Percentiles rank a stretch among this genome's conserved stretches.
Evolutionary conservation across 768 basidiomycete genomes (phyloP).

Genomic region (Rhodotorula taiwanensis): DNA sequence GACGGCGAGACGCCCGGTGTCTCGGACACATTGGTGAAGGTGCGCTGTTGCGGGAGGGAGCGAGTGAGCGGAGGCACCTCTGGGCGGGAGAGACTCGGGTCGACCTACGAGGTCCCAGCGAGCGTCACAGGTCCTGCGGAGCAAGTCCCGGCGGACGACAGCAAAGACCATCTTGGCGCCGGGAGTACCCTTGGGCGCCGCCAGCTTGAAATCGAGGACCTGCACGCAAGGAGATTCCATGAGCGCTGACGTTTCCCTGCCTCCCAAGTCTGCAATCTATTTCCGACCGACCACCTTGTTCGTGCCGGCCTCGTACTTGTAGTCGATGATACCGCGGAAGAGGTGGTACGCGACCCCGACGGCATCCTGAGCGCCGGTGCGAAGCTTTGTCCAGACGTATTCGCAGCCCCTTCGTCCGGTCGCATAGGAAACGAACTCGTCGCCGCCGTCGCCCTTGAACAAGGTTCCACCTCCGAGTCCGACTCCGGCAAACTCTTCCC

Average conservation of each 20-base stretch:
- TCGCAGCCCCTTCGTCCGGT: constrained; percentile 22
- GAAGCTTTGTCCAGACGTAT: constrained; percentile 8
- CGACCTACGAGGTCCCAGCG: constrained; percentile 29
- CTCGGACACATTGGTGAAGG: constrained; percentile 22
- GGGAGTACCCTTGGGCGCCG: constrained; percentile 11
- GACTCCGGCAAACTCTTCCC: constrained; percentile 25
- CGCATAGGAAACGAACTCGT: constrained; percentile 22
- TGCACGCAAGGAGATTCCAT: neutral
- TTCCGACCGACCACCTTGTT: constrained; percentile 14
- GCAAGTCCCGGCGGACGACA: neutral
- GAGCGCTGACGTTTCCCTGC: too few relatives aligned
- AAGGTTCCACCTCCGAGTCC: constrained; percentile 15
- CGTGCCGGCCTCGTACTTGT: constrained; percentile 5
- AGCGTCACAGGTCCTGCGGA: constrained; percentile 6
- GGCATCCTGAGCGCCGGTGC: constrained; percentile 1
- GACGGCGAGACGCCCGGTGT: neutral
- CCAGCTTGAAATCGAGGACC: constrained; percentile 24
- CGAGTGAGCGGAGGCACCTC: too few relatives aligned
- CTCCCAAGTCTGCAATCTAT: too few relatives aligned
- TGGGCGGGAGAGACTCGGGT: neutral
- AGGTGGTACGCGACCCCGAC: constrained; percentile 4
- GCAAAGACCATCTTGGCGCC: constrained; percentile 30
- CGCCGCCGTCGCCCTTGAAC: constrained; percentile 17
- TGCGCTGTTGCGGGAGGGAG: constrained; percentile 10
- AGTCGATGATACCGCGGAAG: neutral